Conservation (phyloP, 2,329 filamentous ascomycete species). For the Fusarium xyrophilum region DNA sequence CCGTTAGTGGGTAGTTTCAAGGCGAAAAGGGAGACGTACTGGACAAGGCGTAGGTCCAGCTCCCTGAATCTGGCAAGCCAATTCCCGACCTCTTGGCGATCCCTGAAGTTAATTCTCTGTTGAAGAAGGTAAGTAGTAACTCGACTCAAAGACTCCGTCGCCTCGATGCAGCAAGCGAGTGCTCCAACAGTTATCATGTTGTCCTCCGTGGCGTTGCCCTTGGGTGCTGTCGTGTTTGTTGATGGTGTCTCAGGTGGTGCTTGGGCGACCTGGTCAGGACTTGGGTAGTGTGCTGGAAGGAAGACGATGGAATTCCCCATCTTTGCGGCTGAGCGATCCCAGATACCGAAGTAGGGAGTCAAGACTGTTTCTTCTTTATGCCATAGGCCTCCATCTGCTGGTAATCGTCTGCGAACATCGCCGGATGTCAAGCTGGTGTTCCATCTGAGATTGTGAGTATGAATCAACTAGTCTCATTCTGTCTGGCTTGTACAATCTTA, state of each 20-base stretch:
- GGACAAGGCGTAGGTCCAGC: slow-evolving; percentile 54
- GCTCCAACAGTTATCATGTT: slow-evolving; percentile 52
- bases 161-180: slow-evolving; percentile 56
- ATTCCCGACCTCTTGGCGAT: slow-evolving; percentile 50
- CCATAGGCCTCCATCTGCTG: slow-evolving; percentile 52
- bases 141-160: slow-evolving; percentile 54
- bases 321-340: slow-evolving; percentile 50
- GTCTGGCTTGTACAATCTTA: background rate
- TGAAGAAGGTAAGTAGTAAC: slow-evolving; percentile 55
- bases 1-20: accelerated
- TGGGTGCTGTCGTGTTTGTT: background rate
- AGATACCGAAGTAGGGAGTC: slow-evolving; percentile 55
- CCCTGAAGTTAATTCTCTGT: slow-evolving; percentile 50
- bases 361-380: slow-evolving; percentile 46
- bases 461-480: too few species aligned
- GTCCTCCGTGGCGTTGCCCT: slow-evolving; percentile 20
- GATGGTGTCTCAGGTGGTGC: slow-evolving; percentile 17
- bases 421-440: slow-evolving; percentile 46
- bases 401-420: slow-evolving; percentile 43
- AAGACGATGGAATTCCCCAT: slow-evolving; percentile 51
- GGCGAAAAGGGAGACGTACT: slow-evolving; percentile 29
- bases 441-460: slow-evolving; percentile 35
- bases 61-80: slow-evolving; percentile 58
- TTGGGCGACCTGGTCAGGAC: slow-evolving; percentile 29
- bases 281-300: slow-evolving; percentile 45